These are phyloP conservation scores for Pseudogymnoascus sp. DNA, from an alignment of 2,329 filamentous ascomycete species.

Conservation along the genomic window DNA sequence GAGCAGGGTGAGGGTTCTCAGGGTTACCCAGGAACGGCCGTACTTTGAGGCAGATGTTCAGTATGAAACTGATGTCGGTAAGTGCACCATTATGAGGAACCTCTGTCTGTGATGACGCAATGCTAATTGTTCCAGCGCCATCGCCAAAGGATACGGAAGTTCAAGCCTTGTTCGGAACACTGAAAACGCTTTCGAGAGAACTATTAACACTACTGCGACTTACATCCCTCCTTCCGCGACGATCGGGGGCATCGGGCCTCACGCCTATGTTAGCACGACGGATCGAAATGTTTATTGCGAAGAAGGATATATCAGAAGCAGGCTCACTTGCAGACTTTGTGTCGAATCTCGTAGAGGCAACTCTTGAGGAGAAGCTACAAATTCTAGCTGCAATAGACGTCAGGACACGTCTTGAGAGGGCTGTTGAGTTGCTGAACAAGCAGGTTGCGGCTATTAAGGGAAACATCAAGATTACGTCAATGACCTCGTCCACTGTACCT, in stretches of 20 bases:
- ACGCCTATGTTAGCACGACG: constrained; percentile 81
- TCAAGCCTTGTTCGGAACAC: constrained; percentile 64
- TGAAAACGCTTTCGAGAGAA: constrained; percentile 81
- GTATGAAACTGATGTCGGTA: constrained; percentile 63
- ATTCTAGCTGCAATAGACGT: constrained; percentile 76
- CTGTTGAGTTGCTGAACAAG: constrained; percentile 74
- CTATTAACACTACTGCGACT: constrained; percentile 78
- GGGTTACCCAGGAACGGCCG: constrained; percentile 67
- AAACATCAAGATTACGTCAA: constrained; percentile 76
- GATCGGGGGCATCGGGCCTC: constrained; percentile 55
- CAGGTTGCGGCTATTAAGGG: constrained; percentile 80
- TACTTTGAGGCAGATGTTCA: constrained; percentile 80
- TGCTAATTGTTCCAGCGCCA: constrained; percentile 22
- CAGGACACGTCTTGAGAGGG: constrained; percentile 69
- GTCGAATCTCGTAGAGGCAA: constrained; percentile 82
- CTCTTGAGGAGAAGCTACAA: constrained; percentile 83
- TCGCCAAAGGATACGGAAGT: constrained; percentile 53
- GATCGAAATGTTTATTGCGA: constrained; percentile 78
- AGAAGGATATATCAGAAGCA: constrained; percentile 75
- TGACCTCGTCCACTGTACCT: constrained; percentile 60
- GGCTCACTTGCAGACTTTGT: constrained; percentile 91
- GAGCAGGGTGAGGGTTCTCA: constrained; percentile 67
- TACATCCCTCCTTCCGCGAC: constrained; percentile 72
- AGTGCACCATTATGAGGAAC: constrained; percentile 21
- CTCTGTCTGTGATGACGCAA: constrained; percentile 8